Evolutionary conservation across 345 rosid species (phyloP), one percentile per base, ranked within the genome.

Genomic region (Clausena lansium): DNA sequence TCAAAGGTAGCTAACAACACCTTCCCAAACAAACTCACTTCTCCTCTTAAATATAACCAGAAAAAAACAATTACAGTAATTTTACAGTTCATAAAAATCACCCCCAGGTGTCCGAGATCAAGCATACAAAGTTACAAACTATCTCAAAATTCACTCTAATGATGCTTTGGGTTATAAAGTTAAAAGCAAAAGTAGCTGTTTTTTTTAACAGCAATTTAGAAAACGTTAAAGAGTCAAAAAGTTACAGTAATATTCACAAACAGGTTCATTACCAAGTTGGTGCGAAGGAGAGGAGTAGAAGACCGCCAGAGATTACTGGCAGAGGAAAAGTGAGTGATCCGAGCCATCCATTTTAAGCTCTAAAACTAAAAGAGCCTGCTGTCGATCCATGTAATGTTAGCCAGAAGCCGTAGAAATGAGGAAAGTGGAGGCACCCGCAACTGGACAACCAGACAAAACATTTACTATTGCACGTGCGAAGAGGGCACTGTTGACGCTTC

Each of bases 281-380:
- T 19, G 52, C 57, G 76, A 71, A 22, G 70, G 35, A 73, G 36
- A 30, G 64, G 28, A 54, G 4, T 50, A 39, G 74, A 64, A 25
- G 67, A 74, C 5, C 32, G 76, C 7, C 38, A 78, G 76, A 77
- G 60, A 65, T 69, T 36, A 82, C 66, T 13, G 41, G 64, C 67
- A 63, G 83, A 84, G 70, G 50, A 70, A 4, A 45, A 67, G 78
- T 11, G 70, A 9, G 30, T 62, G 81, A 82, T 80, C 77, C 20
- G 47, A 66, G 47, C 67, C 71, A 41, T 82, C 69, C 80, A 76
- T 77, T 59, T 62, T 58, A 36, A 32, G 62, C 41, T 19, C 28
- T 60, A 54, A 2, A 1, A 14, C 3, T 9, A 45, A 41, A 8
- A 41, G 72, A 25, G 24, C 58, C 17, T 7, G n/a, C 58, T 15